These are phyloP conservation scores for Sclerotinia sclerotiorum DNA, from an alignment of 2,329 filamentous ascomycete genomes.

Conservation along the genomic window DNA sequence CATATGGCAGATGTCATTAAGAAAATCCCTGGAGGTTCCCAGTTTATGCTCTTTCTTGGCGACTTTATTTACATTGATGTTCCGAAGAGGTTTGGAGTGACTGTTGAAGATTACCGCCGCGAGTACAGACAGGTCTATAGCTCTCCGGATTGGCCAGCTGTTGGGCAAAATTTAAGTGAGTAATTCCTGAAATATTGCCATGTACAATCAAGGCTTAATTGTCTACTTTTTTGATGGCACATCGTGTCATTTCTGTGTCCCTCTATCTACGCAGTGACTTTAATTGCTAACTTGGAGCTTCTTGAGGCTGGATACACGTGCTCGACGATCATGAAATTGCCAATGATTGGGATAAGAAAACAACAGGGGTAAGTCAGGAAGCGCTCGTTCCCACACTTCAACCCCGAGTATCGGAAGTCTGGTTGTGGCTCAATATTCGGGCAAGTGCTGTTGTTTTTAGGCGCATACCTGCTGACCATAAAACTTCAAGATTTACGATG, in stretches of 20 bases:
- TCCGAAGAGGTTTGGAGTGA: constrained; percentile 72
- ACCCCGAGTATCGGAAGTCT: constrained; percentile 2
- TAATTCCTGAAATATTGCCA: not conserved
- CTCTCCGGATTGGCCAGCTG: constrained; percentile 83
- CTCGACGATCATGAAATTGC: constrained; percentile 95
- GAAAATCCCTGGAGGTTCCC: constrained; percentile 60
- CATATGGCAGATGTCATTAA: constrained; percentile 73
- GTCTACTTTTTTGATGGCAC: not conserved
- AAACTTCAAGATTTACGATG: constrained; percentile 40
- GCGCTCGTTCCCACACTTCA: constrained; percentile 24
- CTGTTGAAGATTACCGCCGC: constrained; percentile 74
- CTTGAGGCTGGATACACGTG: constrained; percentile 77
- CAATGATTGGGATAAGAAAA: constrained; percentile 88
- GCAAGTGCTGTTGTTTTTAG: not conserved
- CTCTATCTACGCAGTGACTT: not conserved
- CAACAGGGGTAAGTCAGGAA: constrained; percentile 68
- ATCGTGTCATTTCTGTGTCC: not conserved
- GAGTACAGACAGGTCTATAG: constrained; percentile 96
- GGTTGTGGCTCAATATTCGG: not conserved
- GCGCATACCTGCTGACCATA: not conserved
- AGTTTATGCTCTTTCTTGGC: constrained; percentile 79
- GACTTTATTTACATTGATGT: constrained; percentile 94
- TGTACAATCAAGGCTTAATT: not conserved
- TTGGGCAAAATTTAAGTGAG: constrained; percentile 70
- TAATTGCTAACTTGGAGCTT: not conserved